Evolutionary conservation across 2,329 filamentous ascomycete genomes (phyloP).

Genomic region (Botryotinia globosa): DNA sequence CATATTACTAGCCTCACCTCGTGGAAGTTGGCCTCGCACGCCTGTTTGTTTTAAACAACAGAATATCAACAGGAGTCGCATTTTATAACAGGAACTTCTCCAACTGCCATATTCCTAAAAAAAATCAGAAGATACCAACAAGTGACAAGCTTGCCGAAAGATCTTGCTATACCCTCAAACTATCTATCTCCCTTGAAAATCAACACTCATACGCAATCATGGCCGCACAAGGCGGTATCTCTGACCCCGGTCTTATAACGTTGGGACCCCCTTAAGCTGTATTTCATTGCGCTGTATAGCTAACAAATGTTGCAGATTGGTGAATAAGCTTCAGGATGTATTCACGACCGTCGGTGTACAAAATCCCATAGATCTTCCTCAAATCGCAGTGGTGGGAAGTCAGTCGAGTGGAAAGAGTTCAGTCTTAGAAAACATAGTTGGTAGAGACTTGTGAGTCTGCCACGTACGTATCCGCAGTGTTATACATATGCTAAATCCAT

Average conservation of each 20-base stretch:
- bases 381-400: conserved; percentile 97
- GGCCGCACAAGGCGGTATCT: conserved; percentile 54
- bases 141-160: not conserved
- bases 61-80: conserved; percentile 17
- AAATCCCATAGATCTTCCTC: conserved; percentile 97
- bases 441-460: conserved; percentile 86
- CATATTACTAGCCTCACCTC: conserved; percentile 17
- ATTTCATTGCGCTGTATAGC: conserved; percentile 31
- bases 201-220: conserved; percentile 19
- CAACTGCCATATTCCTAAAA: conserved; percentile 8
- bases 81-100: conserved; percentile 1
- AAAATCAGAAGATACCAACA: conserved; percentile 4
- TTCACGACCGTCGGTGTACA: conserved; percentile 97
- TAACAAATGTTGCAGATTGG: conserved; percentile 56
- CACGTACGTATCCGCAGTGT: conserved; percentile 23
- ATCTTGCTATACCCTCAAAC: not conserved
- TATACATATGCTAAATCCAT: conserved; percentile 32
- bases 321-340: conserved; percentile 99
- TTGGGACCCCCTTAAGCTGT: conserved; percentile 40
- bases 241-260: conserved; percentile 66
- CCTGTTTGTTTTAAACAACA: conserved; percentile 21
- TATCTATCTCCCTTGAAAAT: not conserved
- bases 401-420: conserved; percentile 99
- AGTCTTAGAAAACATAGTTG: conserved; percentile 97
- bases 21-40: conserved; percentile 18